Percentiles rank a stretch among this genome's conserved stretches.
Evolutionary conservation across 2,329 filamentous ascomycete genomes (phyloP).

Genomic region (Lachnellula hyalina): DNA sequence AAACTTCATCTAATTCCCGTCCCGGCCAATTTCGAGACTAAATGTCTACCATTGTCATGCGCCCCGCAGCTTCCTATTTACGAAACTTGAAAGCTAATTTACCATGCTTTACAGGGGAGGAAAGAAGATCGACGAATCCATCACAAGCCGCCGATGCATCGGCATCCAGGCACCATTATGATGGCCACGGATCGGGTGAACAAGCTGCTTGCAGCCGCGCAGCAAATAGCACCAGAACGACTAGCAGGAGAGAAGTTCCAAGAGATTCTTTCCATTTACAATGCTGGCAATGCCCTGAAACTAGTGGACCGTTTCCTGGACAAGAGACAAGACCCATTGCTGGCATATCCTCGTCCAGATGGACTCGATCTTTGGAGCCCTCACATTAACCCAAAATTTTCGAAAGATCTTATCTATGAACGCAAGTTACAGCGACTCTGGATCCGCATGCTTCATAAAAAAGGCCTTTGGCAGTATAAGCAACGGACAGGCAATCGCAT

Average conservation of each 20-base stretch:
- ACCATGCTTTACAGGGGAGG: too few relatives aligned
- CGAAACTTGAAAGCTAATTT: too few relatives aligned
- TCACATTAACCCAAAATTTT: not conserved
- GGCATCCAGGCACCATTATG: not conserved
- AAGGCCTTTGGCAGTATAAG: not conserved
- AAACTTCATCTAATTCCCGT: too few relatives aligned
- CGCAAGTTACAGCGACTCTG: conserved; percentile 1
- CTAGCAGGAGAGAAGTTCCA: not conserved
- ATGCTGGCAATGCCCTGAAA: conserved; percentile 2
- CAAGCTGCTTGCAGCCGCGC: not conserved
- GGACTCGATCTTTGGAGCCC: not conserved
- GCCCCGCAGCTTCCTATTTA: too few relatives aligned
- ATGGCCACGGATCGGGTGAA: not conserved
- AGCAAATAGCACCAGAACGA: not conserved
- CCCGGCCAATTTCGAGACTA: too few relatives aligned
- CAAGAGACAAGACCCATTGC: not conserved
- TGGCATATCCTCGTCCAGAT: not conserved
- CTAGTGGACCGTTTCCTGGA: conserved; percentile 3
- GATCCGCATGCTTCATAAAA: conserved; percentile 4
- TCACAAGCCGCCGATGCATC: not conserved
- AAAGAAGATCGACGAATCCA: not conserved
- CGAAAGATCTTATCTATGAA: not conserved
- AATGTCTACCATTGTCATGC: too few relatives aligned
- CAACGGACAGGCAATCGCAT: too few relatives aligned
- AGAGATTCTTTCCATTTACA: not conserved